Percentiles rank a stretch among this genome's conserved stretches.
phyloP scores from a whole-genome alignment of 257 asterid species.

The Phtheirospermum japonicum region DNA sequence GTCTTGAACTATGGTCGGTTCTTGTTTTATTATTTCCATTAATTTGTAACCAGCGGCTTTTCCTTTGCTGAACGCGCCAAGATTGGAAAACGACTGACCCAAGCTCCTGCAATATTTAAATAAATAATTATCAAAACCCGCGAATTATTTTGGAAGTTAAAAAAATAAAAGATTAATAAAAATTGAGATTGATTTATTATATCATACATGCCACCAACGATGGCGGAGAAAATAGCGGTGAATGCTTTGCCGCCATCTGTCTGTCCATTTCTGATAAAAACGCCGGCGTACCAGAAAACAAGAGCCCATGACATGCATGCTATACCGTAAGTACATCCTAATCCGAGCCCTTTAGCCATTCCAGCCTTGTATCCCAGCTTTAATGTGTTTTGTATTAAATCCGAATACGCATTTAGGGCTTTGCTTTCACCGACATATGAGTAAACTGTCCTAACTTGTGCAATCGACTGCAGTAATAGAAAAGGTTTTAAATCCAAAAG shows the following conservation, averaged over 20 bases:
- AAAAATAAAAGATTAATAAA: too few relatives aligned
- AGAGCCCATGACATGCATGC: constrained; percentile 99
- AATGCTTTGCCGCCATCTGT: constrained; percentile 95
- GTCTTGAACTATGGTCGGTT: constrained; percentile 75
- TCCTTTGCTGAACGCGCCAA: constrained; percentile 96
- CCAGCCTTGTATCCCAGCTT: constrained; percentile 98
- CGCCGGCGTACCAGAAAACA: constrained; percentile 99
- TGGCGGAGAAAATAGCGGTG: constrained; percentile 93
- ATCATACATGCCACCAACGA: constrained; percentile 97
- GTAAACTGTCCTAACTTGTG: constrained; percentile 96
- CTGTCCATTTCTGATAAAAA: constrained; percentile 83
- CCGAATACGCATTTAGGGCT: constrained; percentile 77
- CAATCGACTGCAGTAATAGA: constrained; percentile 65
- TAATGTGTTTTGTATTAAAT: constrained; percentile 78
- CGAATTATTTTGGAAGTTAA: constrained; percentile 1
- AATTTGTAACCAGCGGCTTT: constrained; percentile 92
- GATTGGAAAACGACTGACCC: constrained; percentile 96
- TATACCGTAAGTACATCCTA: constrained; percentile 94
- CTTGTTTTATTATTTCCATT: constrained; percentile 86
- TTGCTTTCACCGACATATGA: constrained; percentile 86
- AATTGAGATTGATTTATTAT: background rate
- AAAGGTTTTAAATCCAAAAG: constrained; percentile 23
- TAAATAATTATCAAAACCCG: constrained; percentile 21
- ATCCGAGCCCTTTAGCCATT: constrained; percentile 96
- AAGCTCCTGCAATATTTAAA: constrained; percentile 66